These are phyloP conservation scores for Coniochaeta pulveracea DNA, from an alignment of 2,329 filamentous ascomycete species.

Conservation along the genomic window DNA sequence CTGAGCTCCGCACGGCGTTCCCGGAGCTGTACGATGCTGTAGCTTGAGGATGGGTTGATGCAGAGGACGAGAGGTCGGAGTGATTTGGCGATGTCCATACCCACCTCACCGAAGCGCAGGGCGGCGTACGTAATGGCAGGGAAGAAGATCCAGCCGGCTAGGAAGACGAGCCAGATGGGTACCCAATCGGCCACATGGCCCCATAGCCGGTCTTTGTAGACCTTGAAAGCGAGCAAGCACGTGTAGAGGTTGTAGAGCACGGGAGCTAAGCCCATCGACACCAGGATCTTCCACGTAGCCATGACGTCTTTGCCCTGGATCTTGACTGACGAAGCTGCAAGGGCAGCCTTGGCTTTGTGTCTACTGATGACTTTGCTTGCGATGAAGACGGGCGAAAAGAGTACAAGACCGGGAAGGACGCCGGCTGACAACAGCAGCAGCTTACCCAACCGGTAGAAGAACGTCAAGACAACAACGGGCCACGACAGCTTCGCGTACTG, in stretches of 20 bases:
- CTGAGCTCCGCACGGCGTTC: conserved; percentile 63
- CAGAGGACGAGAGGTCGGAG: conserved; percentile 78
- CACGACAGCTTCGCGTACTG: conserved; percentile 80
- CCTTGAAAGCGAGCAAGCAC: conserved; percentile 61
- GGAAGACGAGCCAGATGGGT: conserved; percentile 65
- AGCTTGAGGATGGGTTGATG: conserved; percentile 72
- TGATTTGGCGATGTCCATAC: conserved; percentile 97
- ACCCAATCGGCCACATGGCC: conserved; percentile 74
- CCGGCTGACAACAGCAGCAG: conserved; percentile 65
- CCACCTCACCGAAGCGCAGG: conserved; percentile 90
- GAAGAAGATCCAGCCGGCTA: conserved; percentile 70
- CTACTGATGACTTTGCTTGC: conserved; percentile 73
- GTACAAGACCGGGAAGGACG: conserved; percentile 73
- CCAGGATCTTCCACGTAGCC: conserved; percentile 87
- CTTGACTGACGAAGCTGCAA: conserved; percentile 81
- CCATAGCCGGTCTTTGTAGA: conserved; percentile 69
- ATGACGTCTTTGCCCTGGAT: conserved; percentile 82
- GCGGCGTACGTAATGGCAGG: conserved; percentile 85
- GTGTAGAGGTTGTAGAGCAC: conserved; percentile 77
- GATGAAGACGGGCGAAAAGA: conserved; percentile 84
- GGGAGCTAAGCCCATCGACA: conserved; percentile 75
- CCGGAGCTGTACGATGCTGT: conserved; percentile 71
- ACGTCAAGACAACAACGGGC: conserved; percentile 59
- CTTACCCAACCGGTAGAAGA: conserved; percentile 73
- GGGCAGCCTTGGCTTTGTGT: conserved; percentile 70